Evolutionary conservation across 1,284 basidiomycete genomes (phyloP).

Genomic region (Ceratobasidium theobromae): DNA sequence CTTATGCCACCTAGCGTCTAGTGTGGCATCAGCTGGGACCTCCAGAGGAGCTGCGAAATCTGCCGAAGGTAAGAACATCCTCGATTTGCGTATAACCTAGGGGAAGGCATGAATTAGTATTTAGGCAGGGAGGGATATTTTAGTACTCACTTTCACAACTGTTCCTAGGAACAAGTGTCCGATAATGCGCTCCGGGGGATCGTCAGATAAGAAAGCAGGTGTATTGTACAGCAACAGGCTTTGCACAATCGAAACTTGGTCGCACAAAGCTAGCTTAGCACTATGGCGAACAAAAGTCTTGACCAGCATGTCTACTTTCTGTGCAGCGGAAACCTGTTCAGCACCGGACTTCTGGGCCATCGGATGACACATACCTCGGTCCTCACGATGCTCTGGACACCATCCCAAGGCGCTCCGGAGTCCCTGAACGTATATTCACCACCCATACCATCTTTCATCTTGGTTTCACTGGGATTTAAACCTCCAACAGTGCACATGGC

Average conservation of each 20-base stretch:
- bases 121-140: background rate
- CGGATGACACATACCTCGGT: constrained; percentile 21
- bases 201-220: constrained; percentile 45
- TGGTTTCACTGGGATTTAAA: constrained; percentile 28
- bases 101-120: background rate
- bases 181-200: constrained; percentile 43
- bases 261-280: constrained; percentile 42
- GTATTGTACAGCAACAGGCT: constrained; percentile 47
- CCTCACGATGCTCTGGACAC: constrained; percentile 31
- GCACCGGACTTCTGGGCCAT: background rate
- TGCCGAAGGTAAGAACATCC: constrained; percentile 43
- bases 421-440: background rate
- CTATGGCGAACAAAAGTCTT: constrained; percentile 38
- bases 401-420: constrained; percentile 33
- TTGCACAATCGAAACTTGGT: constrained; percentile 47
- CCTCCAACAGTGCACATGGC: constrained; percentile 48
- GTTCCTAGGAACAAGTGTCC: constrained; percentile 46
- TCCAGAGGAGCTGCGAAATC: constrained; percentile 40
- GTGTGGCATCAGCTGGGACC: constrained; percentile 40
- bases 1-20: constrained; percentile 45
- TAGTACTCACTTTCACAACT: constrained; percentile 40
- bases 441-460: constrained; percentile 5
- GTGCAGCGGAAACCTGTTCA: background rate
- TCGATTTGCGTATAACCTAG: constrained; percentile 47
- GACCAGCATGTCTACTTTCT: constrained; percentile 49